Conservation (phyloP, 225 moss, liverwort and hornwort species). For the Pseudisothecium myosuroides region DNA sequence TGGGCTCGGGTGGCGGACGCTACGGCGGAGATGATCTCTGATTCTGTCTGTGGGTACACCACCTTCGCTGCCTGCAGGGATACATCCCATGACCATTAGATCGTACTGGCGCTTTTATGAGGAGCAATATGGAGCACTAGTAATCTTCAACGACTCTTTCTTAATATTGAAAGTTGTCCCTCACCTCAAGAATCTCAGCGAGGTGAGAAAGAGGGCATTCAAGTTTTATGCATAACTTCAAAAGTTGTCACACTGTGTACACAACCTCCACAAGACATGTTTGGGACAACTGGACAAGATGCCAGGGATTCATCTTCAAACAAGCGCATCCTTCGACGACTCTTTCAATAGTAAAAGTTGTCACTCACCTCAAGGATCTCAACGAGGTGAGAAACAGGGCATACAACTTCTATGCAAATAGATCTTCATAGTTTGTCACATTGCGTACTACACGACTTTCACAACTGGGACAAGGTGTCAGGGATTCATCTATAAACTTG, state of each 20-base stretch:
- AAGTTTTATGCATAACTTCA: not conserved
- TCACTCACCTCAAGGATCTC: not conserved
- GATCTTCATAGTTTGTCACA: not conserved
- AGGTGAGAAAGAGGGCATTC: no score
- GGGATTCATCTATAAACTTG: not conserved
- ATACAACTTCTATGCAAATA: not conserved
- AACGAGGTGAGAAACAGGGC: not conserved
- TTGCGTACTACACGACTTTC: not conserved
- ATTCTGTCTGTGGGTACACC: slow-evolving; percentile 31
- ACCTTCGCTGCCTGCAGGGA: slow-evolving; percentile 1
- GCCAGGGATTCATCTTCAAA: not conserved
- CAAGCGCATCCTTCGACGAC: not conserved
- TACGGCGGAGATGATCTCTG: slow-evolving; percentile 28
- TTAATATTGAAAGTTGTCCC: not conserved
- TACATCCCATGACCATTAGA: not conserved
- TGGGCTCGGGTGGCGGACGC: slow-evolving; percentile 16
- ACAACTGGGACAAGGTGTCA: not conserved
- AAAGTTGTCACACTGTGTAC: not conserved
- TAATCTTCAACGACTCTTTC: not conserved
- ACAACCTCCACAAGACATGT: not conserved
- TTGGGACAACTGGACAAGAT: not conserved
- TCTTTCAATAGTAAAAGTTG: not conserved
- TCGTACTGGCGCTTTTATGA: not conserved
- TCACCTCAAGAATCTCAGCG: not conserved
- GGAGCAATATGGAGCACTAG: not conserved